Evolutionary conservation across 352 stramenopile genomes (phyloP).

Genomic region (Pythium brassicae): DNA sequence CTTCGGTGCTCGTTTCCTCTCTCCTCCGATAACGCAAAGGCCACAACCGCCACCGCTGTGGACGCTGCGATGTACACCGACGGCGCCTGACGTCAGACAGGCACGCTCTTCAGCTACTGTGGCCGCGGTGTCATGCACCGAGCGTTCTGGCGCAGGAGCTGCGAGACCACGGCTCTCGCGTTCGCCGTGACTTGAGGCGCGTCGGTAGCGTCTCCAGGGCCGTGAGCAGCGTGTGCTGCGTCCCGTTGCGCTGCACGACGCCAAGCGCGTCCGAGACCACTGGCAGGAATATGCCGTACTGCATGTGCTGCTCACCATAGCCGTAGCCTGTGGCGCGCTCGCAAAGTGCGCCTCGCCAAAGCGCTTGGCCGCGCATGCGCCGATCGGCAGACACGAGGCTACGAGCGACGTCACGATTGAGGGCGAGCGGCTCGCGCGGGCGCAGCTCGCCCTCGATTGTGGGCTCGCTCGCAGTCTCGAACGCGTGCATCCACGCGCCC

Average conservation of each 20-base stretch:
- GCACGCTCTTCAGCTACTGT: too few species aligned
- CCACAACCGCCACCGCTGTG: too few species aligned
- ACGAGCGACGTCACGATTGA: constrained; percentile 88
- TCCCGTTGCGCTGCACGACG: constrained; percentile 52
- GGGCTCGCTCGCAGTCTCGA: constrained; percentile 99
- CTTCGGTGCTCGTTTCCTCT: too few species aligned
- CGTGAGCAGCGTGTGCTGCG: constrained; percentile 77
- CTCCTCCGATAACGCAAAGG: too few species aligned
- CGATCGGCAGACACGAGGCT: constrained; percentile 96
- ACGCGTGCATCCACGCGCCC: too few species aligned
- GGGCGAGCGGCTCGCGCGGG: too few species aligned
- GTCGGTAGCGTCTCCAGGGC: constrained; percentile 70
- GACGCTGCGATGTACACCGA: too few species aligned
- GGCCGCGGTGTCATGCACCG: background rate
- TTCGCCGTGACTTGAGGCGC: constrained; percentile 19
- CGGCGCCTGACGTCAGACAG: too few species aligned
- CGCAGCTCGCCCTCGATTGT: constrained; percentile 97
- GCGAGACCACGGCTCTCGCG: too few species aligned
- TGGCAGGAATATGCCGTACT: constrained; percentile 97
- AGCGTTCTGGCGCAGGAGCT: background rate
- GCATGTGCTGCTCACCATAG: constrained; percentile 95
- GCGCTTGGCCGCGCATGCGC: constrained; percentile 87
- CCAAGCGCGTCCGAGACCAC: constrained; percentile 89
- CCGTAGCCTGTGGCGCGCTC: constrained; percentile 48
- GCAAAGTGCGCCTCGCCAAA: constrained; percentile 64